Percentiles rank a stretch among this genome's conserved stretches.
These are phyloP conservation scores for Nicotiana tomentosiformis DNA, from an alignment of 257 asterid species.

Conservation along the genomic window DNA sequence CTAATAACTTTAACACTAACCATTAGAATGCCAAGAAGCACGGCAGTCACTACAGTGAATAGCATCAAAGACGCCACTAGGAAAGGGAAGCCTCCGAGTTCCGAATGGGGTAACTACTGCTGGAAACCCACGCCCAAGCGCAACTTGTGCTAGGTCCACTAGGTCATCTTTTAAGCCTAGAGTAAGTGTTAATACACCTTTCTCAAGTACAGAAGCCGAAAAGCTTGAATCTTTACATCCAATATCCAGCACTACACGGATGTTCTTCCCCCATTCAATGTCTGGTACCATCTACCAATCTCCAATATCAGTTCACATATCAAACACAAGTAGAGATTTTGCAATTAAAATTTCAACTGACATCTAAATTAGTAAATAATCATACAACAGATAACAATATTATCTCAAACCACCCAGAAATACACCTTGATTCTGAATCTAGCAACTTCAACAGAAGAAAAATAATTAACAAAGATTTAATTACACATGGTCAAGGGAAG, in stretches of 20 bases:
- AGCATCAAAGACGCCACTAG: constrained; percentile 90
- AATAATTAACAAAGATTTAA: neutral
- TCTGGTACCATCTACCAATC: constrained; percentile 88
- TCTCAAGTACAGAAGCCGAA: constrained; percentile 63
- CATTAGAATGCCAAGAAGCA: constrained; percentile 76
- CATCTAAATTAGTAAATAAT: neutral
- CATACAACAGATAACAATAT: neutral
- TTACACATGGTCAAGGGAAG: too few species aligned
- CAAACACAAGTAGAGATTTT: constrained; percentile 5
- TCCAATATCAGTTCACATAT: constrained; percentile 21
- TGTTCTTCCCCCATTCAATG: constrained; percentile 94
- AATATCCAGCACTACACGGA: constrained; percentile 73
- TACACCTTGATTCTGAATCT: neutral
- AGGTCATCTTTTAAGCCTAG: constrained; percentile 87
- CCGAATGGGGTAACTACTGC: constrained; percentile 76
- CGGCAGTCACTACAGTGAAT: constrained; percentile 83
- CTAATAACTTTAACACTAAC: constrained; percentile 30
- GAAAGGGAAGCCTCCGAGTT: constrained; percentile 73
- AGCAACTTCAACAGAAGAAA: neutral
- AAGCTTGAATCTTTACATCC: constrained; percentile 91
- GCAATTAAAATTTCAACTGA: neutral
- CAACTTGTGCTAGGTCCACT: constrained; percentile 79
- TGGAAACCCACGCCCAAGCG: constrained; percentile 93
- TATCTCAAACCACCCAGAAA: neutral
- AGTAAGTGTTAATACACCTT: constrained; percentile 64